Evolutionary conservation across 1,284 basidiomycete genomes (phyloP).

Genomic region (Polyporus tsugae): DNA sequence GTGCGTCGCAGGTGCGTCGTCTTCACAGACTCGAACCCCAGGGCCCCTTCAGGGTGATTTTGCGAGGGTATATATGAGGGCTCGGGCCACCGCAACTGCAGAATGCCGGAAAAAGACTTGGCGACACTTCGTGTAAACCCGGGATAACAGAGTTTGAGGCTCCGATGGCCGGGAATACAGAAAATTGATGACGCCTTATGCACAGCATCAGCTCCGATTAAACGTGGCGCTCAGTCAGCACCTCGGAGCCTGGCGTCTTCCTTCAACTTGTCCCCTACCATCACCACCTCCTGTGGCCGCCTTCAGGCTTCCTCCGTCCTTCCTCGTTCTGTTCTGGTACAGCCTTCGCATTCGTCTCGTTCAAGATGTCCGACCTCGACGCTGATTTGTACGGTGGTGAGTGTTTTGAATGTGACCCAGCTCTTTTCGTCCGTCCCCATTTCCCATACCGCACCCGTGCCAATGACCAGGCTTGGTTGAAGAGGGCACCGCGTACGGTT

Average conservation of each 20-base stretch:
- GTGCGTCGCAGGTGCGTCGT: not conserved
- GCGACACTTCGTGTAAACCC: not conserved
- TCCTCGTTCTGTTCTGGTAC: not conserved
- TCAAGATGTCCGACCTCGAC: conserved; percentile 78
- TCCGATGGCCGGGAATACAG: not conserved
- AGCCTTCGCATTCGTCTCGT: conserved; percentile 36
- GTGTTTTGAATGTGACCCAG: conserved; percentile 32
- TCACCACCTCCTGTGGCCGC: conserved; percentile 21
- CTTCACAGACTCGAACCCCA: not conserved
- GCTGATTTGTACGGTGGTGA: conserved; percentile 85
- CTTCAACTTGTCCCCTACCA: conserved; percentile 20
- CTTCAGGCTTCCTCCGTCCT: not conserved
- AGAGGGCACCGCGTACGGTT: no score
- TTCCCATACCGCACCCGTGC: not conserved
- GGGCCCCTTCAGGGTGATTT: not conserved
- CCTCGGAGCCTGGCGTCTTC: not conserved
- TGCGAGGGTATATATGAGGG: conserved; percentile 4
- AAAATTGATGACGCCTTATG: not conserved
- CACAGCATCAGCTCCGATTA: conserved; percentile 19
- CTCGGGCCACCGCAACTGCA: not conserved
- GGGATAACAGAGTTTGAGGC: not conserved
- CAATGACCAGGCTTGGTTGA: no score
- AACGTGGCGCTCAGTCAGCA: conserved; percentile 10
- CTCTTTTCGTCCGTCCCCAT: not conserved
- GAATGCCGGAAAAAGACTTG: conserved; percentile 1